Evolutionary conservation across 345 rosid genomes (phyloP), one percentile per base, ranked within the genome.

Genomic region (Citrus sp.): DNA sequence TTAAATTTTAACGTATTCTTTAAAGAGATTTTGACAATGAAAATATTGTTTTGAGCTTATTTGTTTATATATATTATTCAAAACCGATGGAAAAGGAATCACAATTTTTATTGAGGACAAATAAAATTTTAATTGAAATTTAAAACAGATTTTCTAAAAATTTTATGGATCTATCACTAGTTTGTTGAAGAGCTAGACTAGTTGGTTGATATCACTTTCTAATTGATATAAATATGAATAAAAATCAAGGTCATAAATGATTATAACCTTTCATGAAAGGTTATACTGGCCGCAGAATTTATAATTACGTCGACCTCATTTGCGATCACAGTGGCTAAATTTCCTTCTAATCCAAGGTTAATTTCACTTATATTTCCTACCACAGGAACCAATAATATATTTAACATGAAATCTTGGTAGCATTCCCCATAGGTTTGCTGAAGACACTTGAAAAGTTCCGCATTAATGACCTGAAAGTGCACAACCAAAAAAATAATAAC

Each of bases 321-420:
- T 28, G 79, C 88, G 70, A 86, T 86, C 83, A 7, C 82, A 80
- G 88, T 86, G 25, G 86, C 86, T 71, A 82, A 79, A 59, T 90
- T 97, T 70, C 77, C 91, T 37, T 89, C 89, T 75, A 94, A 77
- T 28, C 99, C 99, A 46, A 94, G 88, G 78, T 91, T 76, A 38
- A 86, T 79, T 30, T 90, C 85, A 56, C 92, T 90, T 21, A 96
- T 82, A 82, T 94, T 86, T 79, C 99, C 97, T 0, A 85, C 86
- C 70, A 92, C 94, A 61, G 99, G 99, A 30, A 92, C 87, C 66
- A n/a, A n/a, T n/a, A 95, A 88, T 83, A 93, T 95, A 83, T 86
- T 86, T 77, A 90, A 74, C 93, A 92, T 87, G 88, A 95, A 92
- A 74, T 90, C 80, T 77, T 88, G 83, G 77, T 87, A 95, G 30